Conservation (phyloP, 257 asterid genomes). For the Lavandula angustifolia region DNA sequence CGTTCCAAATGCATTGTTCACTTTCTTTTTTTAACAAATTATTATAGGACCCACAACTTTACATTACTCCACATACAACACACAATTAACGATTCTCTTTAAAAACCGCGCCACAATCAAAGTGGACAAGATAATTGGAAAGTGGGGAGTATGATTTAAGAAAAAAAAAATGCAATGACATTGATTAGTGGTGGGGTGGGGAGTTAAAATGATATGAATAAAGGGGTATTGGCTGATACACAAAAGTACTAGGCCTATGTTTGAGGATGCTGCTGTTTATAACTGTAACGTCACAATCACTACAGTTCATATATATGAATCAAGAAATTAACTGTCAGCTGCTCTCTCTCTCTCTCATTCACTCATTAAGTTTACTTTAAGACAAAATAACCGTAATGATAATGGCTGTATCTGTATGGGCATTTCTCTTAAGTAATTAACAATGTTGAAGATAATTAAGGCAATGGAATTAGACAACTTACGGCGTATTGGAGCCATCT, state of each 20-base stretch:
- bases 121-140: no score
- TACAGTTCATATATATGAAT: conserved; percentile 37
- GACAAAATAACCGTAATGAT: conserved; percentile 28
- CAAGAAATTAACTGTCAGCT: conserved; percentile 39
- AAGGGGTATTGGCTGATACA: conserved; percentile 31
- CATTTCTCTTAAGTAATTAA: no score
- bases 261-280: conserved; percentile 24
- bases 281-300: conserved; percentile 56
- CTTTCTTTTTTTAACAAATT: no score
- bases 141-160: no score
- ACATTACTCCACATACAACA: no score
- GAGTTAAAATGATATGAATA: conserved; percentile 29
- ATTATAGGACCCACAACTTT: no score
- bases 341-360: conserved; percentile 28
- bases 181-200: conserved; percentile 21
- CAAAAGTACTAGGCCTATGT: conserved; percentile 27
- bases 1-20: no score
- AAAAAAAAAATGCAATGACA: not conserved
- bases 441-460: no score
- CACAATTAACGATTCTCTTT: no score
- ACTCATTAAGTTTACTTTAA: conserved; percentile 37
- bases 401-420: not conserved
- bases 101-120: no score
- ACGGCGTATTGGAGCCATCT: conserved; percentile 79
- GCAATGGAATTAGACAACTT: conserved; percentile 19